Evolutionary conservation across 2,329 filamentous ascomycete genomes (phyloP).

Genomic region (Xylariaceae sp.): DNA sequence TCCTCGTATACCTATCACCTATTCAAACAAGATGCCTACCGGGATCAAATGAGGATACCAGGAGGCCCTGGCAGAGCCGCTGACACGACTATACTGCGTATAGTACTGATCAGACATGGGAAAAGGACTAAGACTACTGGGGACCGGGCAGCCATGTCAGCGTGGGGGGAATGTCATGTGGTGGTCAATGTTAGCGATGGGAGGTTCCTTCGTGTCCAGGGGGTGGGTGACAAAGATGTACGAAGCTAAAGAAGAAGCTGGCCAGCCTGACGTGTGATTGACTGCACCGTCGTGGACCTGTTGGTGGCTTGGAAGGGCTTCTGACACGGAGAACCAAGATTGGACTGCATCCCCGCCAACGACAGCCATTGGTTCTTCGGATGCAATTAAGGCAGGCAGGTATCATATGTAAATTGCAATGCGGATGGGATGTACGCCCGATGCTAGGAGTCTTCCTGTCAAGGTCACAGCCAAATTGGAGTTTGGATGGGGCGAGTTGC

Average conservation of each 20-base stretch:
- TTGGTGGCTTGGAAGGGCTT: slow-evolving; percentile 22
- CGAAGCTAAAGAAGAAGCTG: neutral
- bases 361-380: slow-evolving; percentile 11
- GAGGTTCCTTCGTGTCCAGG: slow-evolving; percentile 5
- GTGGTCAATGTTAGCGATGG: neutral
- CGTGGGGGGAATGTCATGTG: slow-evolving; percentile 22
- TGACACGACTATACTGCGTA: neutral
- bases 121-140: slow-evolving; percentile 8
- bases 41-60: slow-evolving; percentile 1
- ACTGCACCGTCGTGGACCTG: slow-evolving; percentile 13
- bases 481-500: slow-evolving; percentile 12
- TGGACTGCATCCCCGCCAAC: slow-evolving; percentile 4
- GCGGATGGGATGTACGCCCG: slow-evolving; percentile 10
- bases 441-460: slow-evolving; percentile 6
- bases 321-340: slow-evolving; percentile 13
- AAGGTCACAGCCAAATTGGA: slow-evolving; percentile 9
- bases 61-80: slow-evolving; percentile 20
- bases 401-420: slow-evolving; percentile 13
- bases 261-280: slow-evolving; percentile 10
- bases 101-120: neutral
- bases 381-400: slow-evolving; percentile 16
- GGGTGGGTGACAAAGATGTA: slow-evolving; percentile 4
- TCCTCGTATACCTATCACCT: slow-evolving; percentile 12
- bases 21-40: slow-evolving; percentile 15
- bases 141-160: slow-evolving; percentile 1